These are phyloP conservation scores for Macrocybe gigantea DNA, from an alignment of 768 basidiomycete genomes.

Conservation along the genomic window DNA sequence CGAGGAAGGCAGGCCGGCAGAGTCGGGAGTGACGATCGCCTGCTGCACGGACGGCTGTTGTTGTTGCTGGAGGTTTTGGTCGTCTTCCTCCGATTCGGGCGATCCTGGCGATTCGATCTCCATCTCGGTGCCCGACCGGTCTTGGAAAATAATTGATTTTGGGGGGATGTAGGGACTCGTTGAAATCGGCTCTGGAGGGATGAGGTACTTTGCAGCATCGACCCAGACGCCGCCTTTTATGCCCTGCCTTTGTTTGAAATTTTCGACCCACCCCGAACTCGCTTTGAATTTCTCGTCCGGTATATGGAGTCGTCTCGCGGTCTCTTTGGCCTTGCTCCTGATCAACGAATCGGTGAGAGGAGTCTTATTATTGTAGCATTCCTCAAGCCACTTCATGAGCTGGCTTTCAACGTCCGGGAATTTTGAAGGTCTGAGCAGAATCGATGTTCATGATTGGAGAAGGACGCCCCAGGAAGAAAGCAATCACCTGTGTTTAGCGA, in stretches of 20 bases:
- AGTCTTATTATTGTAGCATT: conserved; percentile 38
- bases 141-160: neutral
- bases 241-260: conserved; percentile 80
- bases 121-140: neutral
- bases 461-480: conserved; percentile 2
- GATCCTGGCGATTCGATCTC: too few relatives aligned
- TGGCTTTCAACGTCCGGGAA: conserved; percentile 72
- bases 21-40: too few relatives aligned
- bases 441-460: conserved; percentile 6
- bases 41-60: too few relatives aligned
- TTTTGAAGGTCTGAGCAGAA: conserved; percentile 57
- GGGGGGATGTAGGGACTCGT: neutral
- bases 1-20: neutral
- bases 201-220: conserved; percentile 14
- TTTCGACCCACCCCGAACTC: conserved; percentile 89
- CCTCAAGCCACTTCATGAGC: conserved; percentile 55
- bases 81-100: too few relatives aligned
- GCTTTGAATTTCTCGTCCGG: conserved; percentile 79
- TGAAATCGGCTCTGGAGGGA: too few relatives aligned
- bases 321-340: conserved; percentile 61
- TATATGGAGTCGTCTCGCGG: conserved; percentile 52
- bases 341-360: conserved; percentile 61
- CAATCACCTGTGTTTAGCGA: conserved; percentile 65
- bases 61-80: too few relatives aligned
- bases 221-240: conserved; percentile 63